These are phyloP conservation scores for Sergeia podlipaevii DNA, from an alignment of 208 protist species.

Conservation along the genomic window DNA sequence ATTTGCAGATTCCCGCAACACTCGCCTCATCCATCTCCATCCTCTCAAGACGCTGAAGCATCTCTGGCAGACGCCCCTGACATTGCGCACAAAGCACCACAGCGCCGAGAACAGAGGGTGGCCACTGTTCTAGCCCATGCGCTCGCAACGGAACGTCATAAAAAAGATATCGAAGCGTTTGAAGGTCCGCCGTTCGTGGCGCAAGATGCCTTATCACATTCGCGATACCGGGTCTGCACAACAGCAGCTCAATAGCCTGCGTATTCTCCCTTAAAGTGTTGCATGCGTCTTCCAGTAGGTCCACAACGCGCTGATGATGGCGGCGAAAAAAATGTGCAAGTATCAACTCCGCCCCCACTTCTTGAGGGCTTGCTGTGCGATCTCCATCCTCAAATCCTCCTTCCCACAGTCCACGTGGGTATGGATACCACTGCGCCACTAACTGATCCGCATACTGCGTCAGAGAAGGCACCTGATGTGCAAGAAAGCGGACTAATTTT, in stretches of 20 bases:
- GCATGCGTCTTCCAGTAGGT: too few relatives aligned
- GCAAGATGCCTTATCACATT: too few relatives aligned
- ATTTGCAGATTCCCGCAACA: slow-evolving; percentile 32
- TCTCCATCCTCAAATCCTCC: too few relatives aligned
- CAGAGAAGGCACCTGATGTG: slow-evolving; percentile 27
- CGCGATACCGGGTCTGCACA: too few relatives aligned
- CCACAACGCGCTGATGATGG: too few relatives aligned
- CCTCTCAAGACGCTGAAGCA: slow-evolving; percentile 12
- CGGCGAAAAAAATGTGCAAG: slow-evolving; percentile 29
- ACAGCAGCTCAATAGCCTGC: too few relatives aligned
- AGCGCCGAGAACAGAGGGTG: too few relatives aligned
- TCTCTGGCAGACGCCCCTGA: slow-evolving; percentile 6
- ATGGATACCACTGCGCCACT: slow-evolving; percentile 59
- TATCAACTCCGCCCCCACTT: slow-evolving; percentile 47
- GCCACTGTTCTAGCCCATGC: too few relatives aligned
- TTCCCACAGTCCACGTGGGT: slow-evolving; percentile 7
- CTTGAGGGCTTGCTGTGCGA: slow-evolving; percentile 10
- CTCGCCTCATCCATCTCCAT: slow-evolving; percentile 16
- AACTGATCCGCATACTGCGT: slow-evolving; percentile 72
- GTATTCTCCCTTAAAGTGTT: too few relatives aligned
- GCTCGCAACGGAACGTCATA: too few relatives aligned
- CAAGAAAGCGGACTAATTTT: slow-evolving; percentile 41
- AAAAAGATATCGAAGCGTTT: too few relatives aligned
- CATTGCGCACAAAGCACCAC: background rate
- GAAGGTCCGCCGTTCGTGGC: too few relatives aligned